phyloP scores from a whole-genome alignment of 2,329 filamentous ascomycete genomes.

The Monosporascus ibericus region DNA sequence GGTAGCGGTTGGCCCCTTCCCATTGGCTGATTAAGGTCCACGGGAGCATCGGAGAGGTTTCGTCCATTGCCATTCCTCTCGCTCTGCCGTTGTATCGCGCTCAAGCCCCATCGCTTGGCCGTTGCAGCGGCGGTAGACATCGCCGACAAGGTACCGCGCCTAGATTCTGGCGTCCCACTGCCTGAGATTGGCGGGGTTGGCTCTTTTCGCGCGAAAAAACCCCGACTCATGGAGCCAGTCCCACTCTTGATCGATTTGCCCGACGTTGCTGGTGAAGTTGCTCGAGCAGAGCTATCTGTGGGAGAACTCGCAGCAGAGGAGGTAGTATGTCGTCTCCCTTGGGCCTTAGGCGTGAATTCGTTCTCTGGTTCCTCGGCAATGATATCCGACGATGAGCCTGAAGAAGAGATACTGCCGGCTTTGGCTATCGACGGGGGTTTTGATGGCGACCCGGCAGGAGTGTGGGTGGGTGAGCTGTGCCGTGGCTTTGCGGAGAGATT shows the following conservation, averaged over 20 bases:
- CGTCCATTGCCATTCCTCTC: slow-evolving; percentile 22
- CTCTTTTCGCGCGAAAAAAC: slow-evolving; percentile 24
- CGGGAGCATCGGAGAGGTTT: slow-evolving; percentile 23
- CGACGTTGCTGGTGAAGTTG: slow-evolving; percentile 17
- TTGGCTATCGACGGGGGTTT: slow-evolving; percentile 13
- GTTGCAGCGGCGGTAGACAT: slow-evolving; percentile 26
- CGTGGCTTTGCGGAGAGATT: slow-evolving; percentile 33
- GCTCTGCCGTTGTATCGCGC: slow-evolving; percentile 24
- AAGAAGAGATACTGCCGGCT: slow-evolving; percentile 9
- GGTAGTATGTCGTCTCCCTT: slow-evolving; percentile 20
- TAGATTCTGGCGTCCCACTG: slow-evolving; percentile 17
- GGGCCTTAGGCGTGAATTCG: slow-evolving; percentile 16
- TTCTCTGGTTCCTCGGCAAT: slow-evolving; percentile 10
- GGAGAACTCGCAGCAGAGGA: slow-evolving; percentile 22
- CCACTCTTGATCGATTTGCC: slow-evolving; percentile 22
- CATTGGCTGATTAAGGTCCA: slow-evolving; percentile 28
- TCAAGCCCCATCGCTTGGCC: slow-evolving; percentile 27
- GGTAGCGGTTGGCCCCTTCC: slow-evolving; percentile 27
- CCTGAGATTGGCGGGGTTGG: slow-evolving; percentile 10
- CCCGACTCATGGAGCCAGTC: slow-evolving; percentile 19
- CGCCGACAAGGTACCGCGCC: slow-evolving; percentile 24
- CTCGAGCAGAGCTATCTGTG: slow-evolving; percentile 9
- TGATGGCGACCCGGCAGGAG: slow-evolving; percentile 19
- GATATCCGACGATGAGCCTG: slow-evolving; percentile 18
- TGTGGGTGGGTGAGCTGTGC: slow-evolving; percentile 31